phyloP scores from a whole-genome alignment of 805 yeast genomes.

The Starmera dryadoides region DNA sequence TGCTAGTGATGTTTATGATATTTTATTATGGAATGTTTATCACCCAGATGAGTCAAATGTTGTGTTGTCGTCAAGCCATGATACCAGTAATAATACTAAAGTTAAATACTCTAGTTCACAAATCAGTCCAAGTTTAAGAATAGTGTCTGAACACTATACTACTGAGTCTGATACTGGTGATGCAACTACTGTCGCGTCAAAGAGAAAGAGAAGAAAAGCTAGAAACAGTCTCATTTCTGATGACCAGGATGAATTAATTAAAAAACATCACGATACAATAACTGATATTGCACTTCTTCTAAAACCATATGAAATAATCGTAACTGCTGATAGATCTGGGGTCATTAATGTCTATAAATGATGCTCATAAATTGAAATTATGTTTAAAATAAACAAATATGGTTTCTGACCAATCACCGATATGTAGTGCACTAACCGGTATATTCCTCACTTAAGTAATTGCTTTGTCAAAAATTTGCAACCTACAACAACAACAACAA shows the following conservation, averaged over 20 bases:
- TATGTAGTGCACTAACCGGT: background rate
- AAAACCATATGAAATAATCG: constrained; percentile 50
- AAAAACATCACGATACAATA: constrained; percentile 44
- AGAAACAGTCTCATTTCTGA: constrained; percentile 29
- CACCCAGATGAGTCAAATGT: constrained; percentile 24
- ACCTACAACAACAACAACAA: background rate
- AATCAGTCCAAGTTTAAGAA: constrained; percentile 29
- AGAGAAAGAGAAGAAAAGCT: constrained; percentile 12
- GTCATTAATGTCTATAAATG: constrained; percentile 50
- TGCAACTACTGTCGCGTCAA: constrained; percentile 2
- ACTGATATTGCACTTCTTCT: constrained; percentile 38
- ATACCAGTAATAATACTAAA: background rate
- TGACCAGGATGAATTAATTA: constrained; percentile 36
- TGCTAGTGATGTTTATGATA: constrained; percentile 4
- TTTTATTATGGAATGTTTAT: constrained; percentile 33
- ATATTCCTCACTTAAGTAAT: constrained; percentile 1
- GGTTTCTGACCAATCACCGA: background rate
- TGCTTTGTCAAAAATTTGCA: constrained; percentile 1
- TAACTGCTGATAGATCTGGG: constrained; percentile 66
- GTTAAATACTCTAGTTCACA: constrained; percentile 20
- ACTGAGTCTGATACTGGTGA: constrained; percentile 6
- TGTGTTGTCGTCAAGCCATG: constrained; percentile 10
- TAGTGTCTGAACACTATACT: constrained; percentile 31
- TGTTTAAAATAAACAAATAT: background rate
- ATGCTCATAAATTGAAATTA: no score